phyloP scores from a whole-genome alignment of 495 filamentous ascomycete genomes.

The Letharia columbiana region DNA sequence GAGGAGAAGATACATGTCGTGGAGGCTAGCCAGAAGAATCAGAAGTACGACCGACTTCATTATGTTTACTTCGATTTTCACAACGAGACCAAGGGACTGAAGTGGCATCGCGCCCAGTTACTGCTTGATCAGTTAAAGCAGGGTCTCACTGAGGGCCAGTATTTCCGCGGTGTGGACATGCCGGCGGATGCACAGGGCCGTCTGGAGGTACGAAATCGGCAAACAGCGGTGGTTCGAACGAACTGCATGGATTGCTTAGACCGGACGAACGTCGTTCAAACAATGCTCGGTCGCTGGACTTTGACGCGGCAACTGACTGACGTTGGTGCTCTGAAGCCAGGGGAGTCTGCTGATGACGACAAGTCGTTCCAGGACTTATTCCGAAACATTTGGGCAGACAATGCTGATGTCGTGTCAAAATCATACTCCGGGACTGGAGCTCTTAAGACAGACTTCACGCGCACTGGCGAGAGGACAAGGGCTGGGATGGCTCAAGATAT shows the following conservation, averaged over 20 bases:
- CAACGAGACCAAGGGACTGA: conserved; percentile 87
- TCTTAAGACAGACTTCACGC: conserved; percentile 91
- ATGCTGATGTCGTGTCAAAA: conserved; percentile 87
- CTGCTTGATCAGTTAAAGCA: conserved; percentile 72
- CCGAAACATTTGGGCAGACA: conserved; percentile 96
- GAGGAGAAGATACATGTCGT: conserved; percentile 74
- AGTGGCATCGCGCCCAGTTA: conserved; percentile 85
- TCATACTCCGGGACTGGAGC: conserved; percentile 92
- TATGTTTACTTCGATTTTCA: conserved; percentile 99
- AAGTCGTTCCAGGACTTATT: conserved; percentile 75
- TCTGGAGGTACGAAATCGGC: conserved; percentile 67
- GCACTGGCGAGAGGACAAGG: conserved; percentile 76
- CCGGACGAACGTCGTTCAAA: conserved; percentile 95
- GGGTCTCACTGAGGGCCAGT: conserved; percentile 64
- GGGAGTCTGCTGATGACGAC: conserved; percentile 63
- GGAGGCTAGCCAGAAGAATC: conserved; percentile 51
- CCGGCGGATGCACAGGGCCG: conserved; percentile 56
- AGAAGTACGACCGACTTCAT: conserved; percentile 71
- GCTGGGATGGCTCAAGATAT: conserved; percentile 74
- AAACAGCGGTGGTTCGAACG: conserved; percentile 83
- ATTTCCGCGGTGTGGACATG: conserved; percentile 86
- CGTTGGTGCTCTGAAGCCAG: conserved; percentile 60
- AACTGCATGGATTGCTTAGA: conserved; percentile 99
- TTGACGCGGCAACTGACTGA: conserved; percentile 82
- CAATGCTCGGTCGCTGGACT: conserved; percentile 81